phyloP scores from a whole-genome alignment of 441 rosid species.

The Codiaeum variegatum region DNA sequence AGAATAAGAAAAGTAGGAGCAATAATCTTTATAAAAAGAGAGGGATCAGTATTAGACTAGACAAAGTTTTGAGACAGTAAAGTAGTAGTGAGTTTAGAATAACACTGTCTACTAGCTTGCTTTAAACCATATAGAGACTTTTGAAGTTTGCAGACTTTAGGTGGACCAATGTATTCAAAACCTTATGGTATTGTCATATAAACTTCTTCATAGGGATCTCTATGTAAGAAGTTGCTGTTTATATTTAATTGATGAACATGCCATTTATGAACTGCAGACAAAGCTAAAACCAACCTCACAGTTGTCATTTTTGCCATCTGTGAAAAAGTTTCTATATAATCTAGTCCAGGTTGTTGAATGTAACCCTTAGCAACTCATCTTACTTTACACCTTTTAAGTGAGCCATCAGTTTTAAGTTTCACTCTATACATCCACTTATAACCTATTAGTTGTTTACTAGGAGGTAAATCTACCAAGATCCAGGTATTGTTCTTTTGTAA shows the following conservation, averaged over 20 bases:
- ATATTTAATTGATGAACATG: neutral
- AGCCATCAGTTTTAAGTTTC: neutral
- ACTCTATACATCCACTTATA: neutral
- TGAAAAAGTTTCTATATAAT: neutral
- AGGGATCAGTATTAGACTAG: no score
- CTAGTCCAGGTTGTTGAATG: neutral
- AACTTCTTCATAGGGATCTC: neutral
- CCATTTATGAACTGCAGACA: accelerated
- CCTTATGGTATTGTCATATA: neutral
- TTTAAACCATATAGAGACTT: neutral
- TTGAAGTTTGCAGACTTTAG: no score
- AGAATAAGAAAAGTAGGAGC: no score
- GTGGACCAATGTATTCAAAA: accelerated
- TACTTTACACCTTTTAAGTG: neutral
- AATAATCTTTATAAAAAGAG: no score
- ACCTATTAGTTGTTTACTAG: neutral
- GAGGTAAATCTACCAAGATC: neutral
- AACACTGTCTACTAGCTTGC: neutral
- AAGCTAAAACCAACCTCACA: neutral
- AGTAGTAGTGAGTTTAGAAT: no score
- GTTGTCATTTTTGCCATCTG: neutral
- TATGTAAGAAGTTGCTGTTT: neutral
- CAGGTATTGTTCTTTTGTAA: neutral
- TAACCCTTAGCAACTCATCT: neutral
- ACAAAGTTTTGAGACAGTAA: no score